Evolutionary conservation across 306 rosid species (phyloP), one percentile per base, ranked within the genome.

Genomic region (Biancaea sappan): DNA sequence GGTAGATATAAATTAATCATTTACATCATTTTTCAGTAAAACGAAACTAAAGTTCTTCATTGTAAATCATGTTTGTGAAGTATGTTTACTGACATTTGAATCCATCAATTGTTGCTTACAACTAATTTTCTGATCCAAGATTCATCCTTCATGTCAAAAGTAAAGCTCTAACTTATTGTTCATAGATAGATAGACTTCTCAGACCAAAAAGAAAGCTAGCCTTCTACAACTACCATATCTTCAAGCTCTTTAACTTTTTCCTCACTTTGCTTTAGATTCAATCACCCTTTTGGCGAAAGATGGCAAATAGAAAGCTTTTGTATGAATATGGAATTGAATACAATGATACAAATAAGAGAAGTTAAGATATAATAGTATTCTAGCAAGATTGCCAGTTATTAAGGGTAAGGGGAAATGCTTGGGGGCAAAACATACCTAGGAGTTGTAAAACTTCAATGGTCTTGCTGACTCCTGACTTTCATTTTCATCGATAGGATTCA

Each of bases 281-380:
- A 94, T 90, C 77, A 88, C 89, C 85, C 86, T 88, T 91, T 86
- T 88, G 0, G 99, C 99, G 86, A 94, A 94, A 0, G 96, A 86
- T 19, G 97, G 97, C 77, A 94, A 78, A 56, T 97, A 92, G 96
- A 94, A 94, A 75, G 99, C 85, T 69, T 96, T 95, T 71, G 96
- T 8, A 59, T 94, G 99, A 78, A 92, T 88, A 97, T 94, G 91
- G 47, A 71, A 79, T 56, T 41, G 53, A 74, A 66, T 62, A 16
- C 38, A 51, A 69, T 25, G 24, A 50, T 31, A 14, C 35, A 67
- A 22, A 35, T 57, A 38, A 66, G n/a, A n/a, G n/a, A n/a, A n/a
- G 67, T 40, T 52, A 37, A 47, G 37, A 69, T 47, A 58, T 44
- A 73, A 25, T 28, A 40, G 8, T 12, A 59, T 46, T 51, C 2